phyloP scores from a whole-genome alignment of 495 filamentous ascomycete species.

The Penicillium diatomitis region DNA sequence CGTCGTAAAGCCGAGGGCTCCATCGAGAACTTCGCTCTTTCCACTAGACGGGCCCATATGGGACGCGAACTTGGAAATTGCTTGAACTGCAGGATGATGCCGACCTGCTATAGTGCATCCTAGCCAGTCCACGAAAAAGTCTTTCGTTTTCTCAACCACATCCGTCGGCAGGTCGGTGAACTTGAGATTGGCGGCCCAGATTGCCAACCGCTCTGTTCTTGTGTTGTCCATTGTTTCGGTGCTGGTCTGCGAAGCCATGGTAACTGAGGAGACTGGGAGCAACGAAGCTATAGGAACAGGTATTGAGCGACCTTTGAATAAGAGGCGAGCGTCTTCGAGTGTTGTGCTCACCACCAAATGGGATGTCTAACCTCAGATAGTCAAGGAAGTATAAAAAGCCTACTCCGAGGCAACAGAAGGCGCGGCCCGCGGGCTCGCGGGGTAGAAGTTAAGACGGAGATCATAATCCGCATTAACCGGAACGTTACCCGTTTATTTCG shows the following conservation, averaged over 20 bases:
- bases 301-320: too few species aligned
- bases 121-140: constrained; percentile 26
- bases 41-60: constrained; percentile 26
- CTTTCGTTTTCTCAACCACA: constrained; percentile 27
- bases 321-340: too few species aligned
- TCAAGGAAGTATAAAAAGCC: too few species aligned
- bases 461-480: too few species aligned
- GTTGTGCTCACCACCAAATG: too few species aligned
- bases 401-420: too few species aligned
- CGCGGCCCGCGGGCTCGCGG: too few species aligned
- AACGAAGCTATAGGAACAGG: not conserved
- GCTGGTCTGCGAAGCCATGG: constrained; percentile 2
- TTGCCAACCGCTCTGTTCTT: constrained; percentile 17
- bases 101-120: constrained; percentile 30
- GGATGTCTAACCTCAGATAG: too few species aligned
- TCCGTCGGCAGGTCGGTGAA: constrained; percentile 21
- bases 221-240: constrained; percentile 1
- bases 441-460: too few species aligned
- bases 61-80: constrained; percentile 17
- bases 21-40: constrained; percentile 25
- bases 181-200: constrained; percentile 16
- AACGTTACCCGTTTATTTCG: too few species aligned
- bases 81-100: constrained; percentile 22
- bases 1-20: constrained; percentile 11
- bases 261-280: not conserved